Conservation (phyloP, 2,329 filamentous ascomycete genomes). For the Biscogniauxia sp. region DNA sequence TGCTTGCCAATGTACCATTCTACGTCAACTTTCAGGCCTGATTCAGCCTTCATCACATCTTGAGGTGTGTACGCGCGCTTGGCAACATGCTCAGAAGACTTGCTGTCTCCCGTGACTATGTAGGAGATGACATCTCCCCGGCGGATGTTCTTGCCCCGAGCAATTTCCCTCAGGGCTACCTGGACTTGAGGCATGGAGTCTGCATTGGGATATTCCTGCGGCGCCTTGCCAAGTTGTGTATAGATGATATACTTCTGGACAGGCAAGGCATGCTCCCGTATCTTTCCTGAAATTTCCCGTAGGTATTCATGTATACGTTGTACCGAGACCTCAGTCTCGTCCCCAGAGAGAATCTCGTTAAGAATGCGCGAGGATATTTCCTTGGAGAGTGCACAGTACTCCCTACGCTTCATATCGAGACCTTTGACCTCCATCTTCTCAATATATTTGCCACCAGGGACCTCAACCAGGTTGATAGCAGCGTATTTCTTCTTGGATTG, state of each 20-base stretch:
- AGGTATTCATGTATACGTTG: constrained; percentile 92
- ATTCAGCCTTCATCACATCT: constrained; percentile 76
- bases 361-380: constrained; percentile 87
- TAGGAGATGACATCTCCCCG: constrained; percentile 97
- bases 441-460: constrained; percentile 76
- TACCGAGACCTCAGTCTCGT: constrained; percentile 85
- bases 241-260: constrained; percentile 93
- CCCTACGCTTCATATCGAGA: constrained; percentile 94
- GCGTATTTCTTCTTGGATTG: constrained; percentile 99
- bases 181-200: constrained; percentile 97
- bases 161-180: constrained; percentile 84
- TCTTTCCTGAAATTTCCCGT: constrained; percentile 76
- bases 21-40: constrained; percentile 79
- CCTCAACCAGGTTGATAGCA: constrained; percentile 87
- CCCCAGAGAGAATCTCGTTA: constrained; percentile 92
- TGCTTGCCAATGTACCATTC: constrained; percentile 99
- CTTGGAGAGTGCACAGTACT: constrained; percentile 94
- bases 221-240: constrained; percentile 93
- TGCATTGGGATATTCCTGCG: constrained; percentile 89
- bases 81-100: constrained; percentile 64
- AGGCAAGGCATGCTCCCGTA: constrained; percentile 76
- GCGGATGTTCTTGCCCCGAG: constrained; percentile 81
- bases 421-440: constrained; percentile 98
- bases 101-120: constrained; percentile 77
- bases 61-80: constrained; percentile 87